These are phyloP conservation scores for Borealophlyctis nickersoniae DNA, from an alignment of 192 early-diverging fungal genomes.

Conservation along the genomic window DNA sequence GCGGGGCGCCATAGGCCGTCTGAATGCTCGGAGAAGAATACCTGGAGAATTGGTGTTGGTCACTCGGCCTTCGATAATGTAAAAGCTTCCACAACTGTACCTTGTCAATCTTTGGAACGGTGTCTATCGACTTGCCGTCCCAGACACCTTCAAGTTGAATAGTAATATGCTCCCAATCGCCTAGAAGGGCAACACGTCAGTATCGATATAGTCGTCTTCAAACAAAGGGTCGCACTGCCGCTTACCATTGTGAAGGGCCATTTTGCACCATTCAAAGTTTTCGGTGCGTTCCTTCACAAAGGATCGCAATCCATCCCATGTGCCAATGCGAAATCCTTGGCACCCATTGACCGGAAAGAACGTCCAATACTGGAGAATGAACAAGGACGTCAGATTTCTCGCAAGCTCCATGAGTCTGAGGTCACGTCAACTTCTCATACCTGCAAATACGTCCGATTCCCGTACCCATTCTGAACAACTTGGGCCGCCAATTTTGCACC, in stretches of 20 bases:
- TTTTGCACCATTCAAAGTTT: constrained; percentile 32
- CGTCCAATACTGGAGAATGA: constrained; percentile 24
- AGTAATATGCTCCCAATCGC: constrained; percentile 31
- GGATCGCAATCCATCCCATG: constrained; percentile 22
- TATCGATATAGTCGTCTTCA: not conserved
- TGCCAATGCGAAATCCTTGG: constrained; percentile 28
- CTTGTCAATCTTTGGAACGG: constrained; percentile 2
- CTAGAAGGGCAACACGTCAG: not conserved
- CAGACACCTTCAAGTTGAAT: constrained; percentile 23
- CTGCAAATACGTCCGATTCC: constrained; percentile 25
- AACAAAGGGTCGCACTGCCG: not conserved
- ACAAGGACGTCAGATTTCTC: not conserved
- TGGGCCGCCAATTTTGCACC: constrained; percentile 24
- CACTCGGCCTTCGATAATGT: not conserved
- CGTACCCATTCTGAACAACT: constrained; percentile 26
- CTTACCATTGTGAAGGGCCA: constrained; percentile 28
- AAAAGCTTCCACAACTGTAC: not conserved
- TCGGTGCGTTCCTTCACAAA: constrained; percentile 23
- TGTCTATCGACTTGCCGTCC: constrained; percentile 12
- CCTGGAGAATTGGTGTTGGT: constrained; percentile 7
- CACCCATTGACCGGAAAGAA: constrained; percentile 32
- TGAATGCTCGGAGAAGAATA: constrained; percentile 28
- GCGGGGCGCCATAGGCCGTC: constrained; percentile 13
- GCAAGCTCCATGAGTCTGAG: not conserved
- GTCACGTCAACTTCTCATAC: not conserved